phyloP scores from a whole-genome alignment of 306 rosid species.

The Cajanus cajan region DNA sequence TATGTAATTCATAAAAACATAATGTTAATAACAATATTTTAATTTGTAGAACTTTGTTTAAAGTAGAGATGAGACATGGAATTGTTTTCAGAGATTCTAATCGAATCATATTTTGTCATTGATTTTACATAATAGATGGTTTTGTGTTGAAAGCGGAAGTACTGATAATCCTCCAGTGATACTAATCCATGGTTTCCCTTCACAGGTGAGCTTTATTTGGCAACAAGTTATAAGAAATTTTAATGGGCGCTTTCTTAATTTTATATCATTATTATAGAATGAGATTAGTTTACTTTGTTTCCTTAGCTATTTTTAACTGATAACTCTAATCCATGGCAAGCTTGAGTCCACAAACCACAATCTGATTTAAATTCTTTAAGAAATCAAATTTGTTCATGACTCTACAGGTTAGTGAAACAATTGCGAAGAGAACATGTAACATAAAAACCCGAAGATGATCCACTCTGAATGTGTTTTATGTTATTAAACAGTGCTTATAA shows the following conservation, averaged over 20 bases:
- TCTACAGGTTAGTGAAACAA: not conserved
- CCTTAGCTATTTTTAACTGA: not conserved
- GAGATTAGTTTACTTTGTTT: not conserved
- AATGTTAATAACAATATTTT: not conserved
- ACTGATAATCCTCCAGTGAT: constrained; percentile 73
- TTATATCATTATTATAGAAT: not conserved
- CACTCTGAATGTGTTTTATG: not conserved
- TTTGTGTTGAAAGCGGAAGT: constrained; percentile 81
- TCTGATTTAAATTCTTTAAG: not conserved
- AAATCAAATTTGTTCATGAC: not conserved
- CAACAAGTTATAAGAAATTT: not conserved
- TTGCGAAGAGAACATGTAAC: not conserved
- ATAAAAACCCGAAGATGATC: not conserved
- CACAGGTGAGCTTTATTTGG: constrained; percentile 59
- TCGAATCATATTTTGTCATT: constrained; percentile 46
- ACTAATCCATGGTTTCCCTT: constrained; percentile 90
- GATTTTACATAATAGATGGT: constrained; percentile 86
- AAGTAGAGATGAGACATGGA: constrained; percentile 38
- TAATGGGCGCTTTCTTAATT: not conserved
- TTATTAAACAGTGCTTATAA: not conserved
- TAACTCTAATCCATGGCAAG: not conserved
- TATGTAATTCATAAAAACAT: not conserved
- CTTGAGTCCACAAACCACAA: not conserved
- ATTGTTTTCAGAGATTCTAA: constrained; percentile 51
- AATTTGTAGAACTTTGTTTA: constrained; percentile 11